Evolutionary conservation across 2,329 filamentous ascomycete genomes (phyloP).

Genomic region (Arthrobotrys iridis): DNA sequence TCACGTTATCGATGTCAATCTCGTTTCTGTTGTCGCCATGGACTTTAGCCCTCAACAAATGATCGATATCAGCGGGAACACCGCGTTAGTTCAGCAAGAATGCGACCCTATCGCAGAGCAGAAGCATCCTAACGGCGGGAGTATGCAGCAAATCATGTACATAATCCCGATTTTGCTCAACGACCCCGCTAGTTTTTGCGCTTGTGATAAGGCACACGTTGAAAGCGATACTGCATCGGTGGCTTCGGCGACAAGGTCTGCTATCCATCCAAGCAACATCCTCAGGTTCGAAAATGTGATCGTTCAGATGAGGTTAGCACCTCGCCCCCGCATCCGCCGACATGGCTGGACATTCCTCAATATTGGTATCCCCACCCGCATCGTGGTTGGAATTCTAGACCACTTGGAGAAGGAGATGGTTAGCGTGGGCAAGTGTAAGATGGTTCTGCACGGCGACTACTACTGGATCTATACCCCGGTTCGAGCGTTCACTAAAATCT

Average conservation of each 20-base stretch:
- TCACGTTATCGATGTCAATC: slow-evolving; percentile 52
- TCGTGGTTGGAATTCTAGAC: slow-evolving; percentile 51
- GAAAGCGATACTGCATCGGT: slow-evolving; percentile 47
- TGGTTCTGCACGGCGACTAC: slow-evolving; percentile 53
- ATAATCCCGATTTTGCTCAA: slow-evolving; percentile 51
- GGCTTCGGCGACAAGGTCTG: slow-evolving; percentile 39
- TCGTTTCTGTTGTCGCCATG: slow-evolving; percentile 51
- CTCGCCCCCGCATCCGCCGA: slow-evolving; percentile 47
- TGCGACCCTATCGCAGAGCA: slow-evolving; percentile 50
- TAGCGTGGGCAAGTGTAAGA: slow-evolving; percentile 50
- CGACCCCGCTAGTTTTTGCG: slow-evolving; percentile 50
- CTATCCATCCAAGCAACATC: slow-evolving; percentile 51
- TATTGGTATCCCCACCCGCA: slow-evolving; percentile 48
- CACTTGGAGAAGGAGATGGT: slow-evolving; percentile 46
- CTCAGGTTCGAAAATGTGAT: slow-evolving; percentile 53
- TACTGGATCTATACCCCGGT: slow-evolving; percentile 54
- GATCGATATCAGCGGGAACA: slow-evolving; percentile 51
- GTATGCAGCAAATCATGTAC: slow-evolving; percentile 49
- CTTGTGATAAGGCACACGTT: slow-evolving; percentile 49
- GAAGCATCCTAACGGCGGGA: slow-evolving; percentile 20
- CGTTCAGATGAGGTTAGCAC: slow-evolving; percentile 51
- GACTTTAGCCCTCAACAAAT: slow-evolving; percentile 51
- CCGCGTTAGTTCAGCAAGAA: slow-evolving; percentile 47
- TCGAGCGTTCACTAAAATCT: slow-evolving; percentile 52
- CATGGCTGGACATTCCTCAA: slow-evolving; percentile 54